Evolutionary conservation across 2,329 filamentous ascomycete species (phyloP), one percentile per base, ranked within the genome.

Genomic region (Sporothrix humicola): DNA sequence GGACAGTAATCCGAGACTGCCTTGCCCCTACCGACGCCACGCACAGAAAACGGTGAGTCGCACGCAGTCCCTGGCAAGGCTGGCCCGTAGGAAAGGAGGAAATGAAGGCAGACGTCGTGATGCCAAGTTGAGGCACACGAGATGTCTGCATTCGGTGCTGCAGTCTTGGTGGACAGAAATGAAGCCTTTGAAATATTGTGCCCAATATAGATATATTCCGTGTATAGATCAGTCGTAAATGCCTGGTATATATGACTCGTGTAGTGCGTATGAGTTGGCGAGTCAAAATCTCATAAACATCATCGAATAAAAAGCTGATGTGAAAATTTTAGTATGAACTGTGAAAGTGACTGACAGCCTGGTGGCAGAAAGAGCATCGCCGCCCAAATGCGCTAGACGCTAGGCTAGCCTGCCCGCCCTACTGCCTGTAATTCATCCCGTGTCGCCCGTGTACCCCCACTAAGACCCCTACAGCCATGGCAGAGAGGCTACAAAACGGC

Each of bases 81-180:
- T 66, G 59, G n/a, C 15, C 59, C 15, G 61, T 44, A 15, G 61
- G 12, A 20, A 37, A 37, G 31, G 31, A 7, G 31, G 37, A 26
- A 20, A 42, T n/a, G 37, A 68, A 61, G 12, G 17, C 8, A 52
- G 5, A 23, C 10, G 8, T 58, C 48, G 56, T 63, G 69, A 52
- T 61, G 42, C 71, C 63, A 31, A 61, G n/a, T 44, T 15, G 71
- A 37, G 50, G 44, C 52, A 44, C 37, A 26, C 69, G 46, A 31
- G 20, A 37, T 42, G 71, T 37, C 59, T 37, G 66, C 71, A 72
- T 72, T 59, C 61, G 71, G 52, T n/a, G 12, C 26, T 52, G 59
- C 23, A 63, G 48, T 26, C n/a, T n/a, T 12, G 31, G 4, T n/a
- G 8, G n/a, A 44, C 3, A 56, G 9, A 61, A 15, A 15, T 20